These are phyloP conservation scores for Paraconiothyrium sp. DNA, from an alignment of 2,329 filamentous ascomycete species.

Conservation along the genomic window DNA sequence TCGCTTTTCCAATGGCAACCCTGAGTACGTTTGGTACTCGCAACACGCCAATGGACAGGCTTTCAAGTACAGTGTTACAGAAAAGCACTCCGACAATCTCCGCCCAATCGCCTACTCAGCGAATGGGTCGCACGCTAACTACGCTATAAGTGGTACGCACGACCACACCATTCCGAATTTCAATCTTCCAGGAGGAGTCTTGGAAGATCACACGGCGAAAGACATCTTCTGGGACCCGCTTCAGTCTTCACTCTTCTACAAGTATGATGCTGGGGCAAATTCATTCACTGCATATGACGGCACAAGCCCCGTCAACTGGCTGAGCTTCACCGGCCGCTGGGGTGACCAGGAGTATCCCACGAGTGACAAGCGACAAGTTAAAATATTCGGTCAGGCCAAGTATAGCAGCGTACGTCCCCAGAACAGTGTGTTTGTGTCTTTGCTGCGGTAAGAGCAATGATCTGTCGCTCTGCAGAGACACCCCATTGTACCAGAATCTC, in stretches of 20 bases:
- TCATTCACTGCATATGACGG: constrained; percentile 61
- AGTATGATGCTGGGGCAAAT: constrained; percentile 55
- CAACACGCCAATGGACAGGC: constrained; percentile 72
- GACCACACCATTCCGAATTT: constrained; percentile 71
- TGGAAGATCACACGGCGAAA: constrained; percentile 64
- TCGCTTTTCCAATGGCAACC: constrained; percentile 66
- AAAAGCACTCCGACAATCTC: constrained; percentile 59
- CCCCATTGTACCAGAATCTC: too few species aligned
- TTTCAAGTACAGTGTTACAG: constrained; percentile 64
- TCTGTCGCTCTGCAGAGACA: too few species aligned
- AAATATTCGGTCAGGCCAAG: constrained; percentile 44
- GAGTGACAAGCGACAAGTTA: constrained; percentile 61
- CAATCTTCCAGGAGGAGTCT: constrained; percentile 62
- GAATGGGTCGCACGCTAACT: constrained; percentile 72
- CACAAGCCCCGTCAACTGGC: constrained; percentile 61
- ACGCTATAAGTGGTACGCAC: constrained; percentile 67
- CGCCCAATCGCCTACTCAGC: constrained; percentile 68
- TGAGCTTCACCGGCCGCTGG: constrained; percentile 68
- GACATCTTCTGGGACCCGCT: constrained; percentile 70
- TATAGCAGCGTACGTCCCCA: neutral
- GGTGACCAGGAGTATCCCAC: constrained; percentile 68
- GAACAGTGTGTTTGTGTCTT: neutral
- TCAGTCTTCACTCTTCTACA: constrained; percentile 65
- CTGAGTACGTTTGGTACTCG: constrained; percentile 68
- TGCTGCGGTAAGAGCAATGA: too few species aligned